phyloP scores from a whole-genome alignment of 148 eudicot genomes.

The Heliosperma pusillum region DNA sequence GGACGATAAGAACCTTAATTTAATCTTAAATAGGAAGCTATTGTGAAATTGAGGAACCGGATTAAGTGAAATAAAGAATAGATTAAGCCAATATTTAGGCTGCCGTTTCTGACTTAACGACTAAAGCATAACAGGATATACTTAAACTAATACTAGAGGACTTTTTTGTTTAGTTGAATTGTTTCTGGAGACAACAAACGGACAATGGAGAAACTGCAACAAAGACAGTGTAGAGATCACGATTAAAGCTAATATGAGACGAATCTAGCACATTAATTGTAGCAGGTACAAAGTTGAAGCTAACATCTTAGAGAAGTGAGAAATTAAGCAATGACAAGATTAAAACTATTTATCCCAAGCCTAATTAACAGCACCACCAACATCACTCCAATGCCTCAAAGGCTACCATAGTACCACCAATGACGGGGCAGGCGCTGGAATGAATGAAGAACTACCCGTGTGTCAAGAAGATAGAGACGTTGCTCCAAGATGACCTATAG shows the following conservation, averaged over 20 bases:
- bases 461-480: too few relatives aligned
- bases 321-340: too few relatives aligned
- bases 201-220: neutral
- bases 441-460: too few relatives aligned
- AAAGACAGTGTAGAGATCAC: neutral
- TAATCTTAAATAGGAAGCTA: neutral
- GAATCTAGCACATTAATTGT: neutral
- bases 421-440: too few relatives aligned
- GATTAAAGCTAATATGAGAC: neutral
- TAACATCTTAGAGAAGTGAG: neutral
- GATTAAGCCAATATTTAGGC: neutral
- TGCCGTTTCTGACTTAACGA: neutral
- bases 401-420: too few relatives aligned
- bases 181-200: neutral
- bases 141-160: neutral
- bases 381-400: too few relatives aligned
- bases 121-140: neutral
- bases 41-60: neutral
- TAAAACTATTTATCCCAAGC: too few relatives aligned
- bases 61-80: neutral
- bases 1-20: neutral
- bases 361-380: too few relatives aligned
- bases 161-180: neutral
- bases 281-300: neutral
- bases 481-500: too few relatives aligned